phyloP scores from a whole-genome alignment of 169 alveolate species.

The Eimeria tenella region DNA sequence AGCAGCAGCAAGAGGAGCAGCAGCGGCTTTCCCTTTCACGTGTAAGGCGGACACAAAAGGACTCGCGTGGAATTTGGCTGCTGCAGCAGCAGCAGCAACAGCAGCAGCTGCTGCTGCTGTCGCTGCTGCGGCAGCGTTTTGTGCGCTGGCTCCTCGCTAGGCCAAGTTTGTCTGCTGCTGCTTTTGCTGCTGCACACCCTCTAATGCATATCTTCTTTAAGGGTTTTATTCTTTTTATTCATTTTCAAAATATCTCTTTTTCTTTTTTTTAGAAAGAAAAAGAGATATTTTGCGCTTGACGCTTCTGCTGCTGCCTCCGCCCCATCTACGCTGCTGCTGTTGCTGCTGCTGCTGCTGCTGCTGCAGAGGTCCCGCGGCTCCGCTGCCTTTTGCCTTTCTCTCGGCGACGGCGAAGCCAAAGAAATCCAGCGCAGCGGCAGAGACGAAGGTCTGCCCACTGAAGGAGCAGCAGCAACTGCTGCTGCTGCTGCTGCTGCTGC shows the following conservation, averaged over 20 bases:
- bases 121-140: neutral
- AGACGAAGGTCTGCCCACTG: neutral
- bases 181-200: neutral
- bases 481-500: too few species aligned
- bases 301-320: neutral
- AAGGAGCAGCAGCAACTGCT: too few species aligned
- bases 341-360: neutral
- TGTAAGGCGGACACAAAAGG: neutral
- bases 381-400: neutral
- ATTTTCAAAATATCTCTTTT: neutral
- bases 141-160: neutral
- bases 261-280: too few species aligned
- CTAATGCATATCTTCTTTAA: too few species aligned
- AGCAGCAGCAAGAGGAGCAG: conserved; percentile 7
- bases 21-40: neutral
- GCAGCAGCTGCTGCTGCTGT: neutral
- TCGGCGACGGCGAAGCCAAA: neutral
- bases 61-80: neutral
- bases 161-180: neutral
- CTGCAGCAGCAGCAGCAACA: neutral
- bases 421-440: neutral
- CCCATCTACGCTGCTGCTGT: neutral
- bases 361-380: neutral
- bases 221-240: neutral
- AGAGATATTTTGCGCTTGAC: neutral